Base-by-base conservation (phyloP, 164 flowering plant genomes). In the Nymphaea thermarum region DNA sequence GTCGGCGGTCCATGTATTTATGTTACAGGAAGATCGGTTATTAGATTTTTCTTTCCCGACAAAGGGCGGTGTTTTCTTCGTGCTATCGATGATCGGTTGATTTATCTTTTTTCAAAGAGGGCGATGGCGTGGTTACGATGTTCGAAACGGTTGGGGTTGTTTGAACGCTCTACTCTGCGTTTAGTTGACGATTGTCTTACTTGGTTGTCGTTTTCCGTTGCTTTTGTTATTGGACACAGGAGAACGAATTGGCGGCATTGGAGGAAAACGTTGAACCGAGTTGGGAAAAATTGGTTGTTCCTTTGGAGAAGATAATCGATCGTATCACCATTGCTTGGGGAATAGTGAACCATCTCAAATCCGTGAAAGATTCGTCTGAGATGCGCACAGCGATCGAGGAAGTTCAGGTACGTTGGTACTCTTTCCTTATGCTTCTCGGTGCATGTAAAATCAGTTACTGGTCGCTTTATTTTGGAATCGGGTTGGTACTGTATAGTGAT, bases 361-460 rank as follows among this genome's bases (percentile, higher is more conserved):
- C 88, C 5, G 99, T 91, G 18, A 94, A 91, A 74, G 98, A 94
- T 75, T 78, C 86, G 10, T 60, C 92, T 16, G 99, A 94, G 65
- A 86, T 92, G 25, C 96, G 99, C 42, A 71, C 96, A n/a, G 98
- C 98, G 47, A 85, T 94, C 65, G 92, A 90, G 73, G 98, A 91
- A 80, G 91, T 94, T 60, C 98, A 91, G 96, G 99, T 94, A 57
- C 7, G 63, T 61, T 2, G 55, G 55, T 2, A 47, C 55, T 4
- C 7, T 47, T 47, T 7, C 7, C 55, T 12, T 25, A 25, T 25
- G 36, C 36, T 25, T 25, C 36, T 25, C 36, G 36, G 36, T 25
- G 36, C 36, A 25, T 25, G 36, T 25, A 25, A 47, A 12, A 7
- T 47, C 55, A 6, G 12, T 6, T 12, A 47, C 55, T 12, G 55